Conservation (phyloP, 139 green algal species). For the Micractinium sp. region DNA sequence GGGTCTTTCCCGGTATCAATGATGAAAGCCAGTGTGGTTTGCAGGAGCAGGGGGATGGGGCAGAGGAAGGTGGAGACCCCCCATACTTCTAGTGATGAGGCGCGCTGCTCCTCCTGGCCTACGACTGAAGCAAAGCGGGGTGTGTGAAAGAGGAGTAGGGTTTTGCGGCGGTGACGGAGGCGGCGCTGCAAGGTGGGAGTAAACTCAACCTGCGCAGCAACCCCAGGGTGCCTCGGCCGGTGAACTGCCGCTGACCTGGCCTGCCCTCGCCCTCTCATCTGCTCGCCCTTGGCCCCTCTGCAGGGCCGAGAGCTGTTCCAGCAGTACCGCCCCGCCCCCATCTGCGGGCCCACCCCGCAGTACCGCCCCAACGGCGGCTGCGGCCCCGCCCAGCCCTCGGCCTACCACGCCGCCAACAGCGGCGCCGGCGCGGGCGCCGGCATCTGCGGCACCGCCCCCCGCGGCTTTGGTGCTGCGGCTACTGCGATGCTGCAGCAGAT, state of each 20-base stretch:
- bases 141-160: no score
- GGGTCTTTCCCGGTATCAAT: not conserved
- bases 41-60: not conserved
- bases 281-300: not conserved
- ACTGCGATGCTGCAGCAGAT: not conserved
- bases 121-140: no score
- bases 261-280: not conserved
- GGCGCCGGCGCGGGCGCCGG: not conserved
- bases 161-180: no score
- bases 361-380: not conserved
- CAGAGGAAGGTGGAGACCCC: no score
- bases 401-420: not conserved
- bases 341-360: not conserved
- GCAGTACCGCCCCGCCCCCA: not conserved
- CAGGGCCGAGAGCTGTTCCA: not conserved
- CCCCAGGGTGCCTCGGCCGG: no score
- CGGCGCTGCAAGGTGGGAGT: no score
- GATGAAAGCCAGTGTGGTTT: no score
- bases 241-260: not conserved
- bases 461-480: not conserved
- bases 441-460: not conserved
- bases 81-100: no score
- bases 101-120: no score
- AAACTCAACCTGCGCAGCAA: no score
- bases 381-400: not conserved